Base-by-base conservation (phyloP, 768 basidiomycete genomes). In the Tylopilus felleus region DNA sequence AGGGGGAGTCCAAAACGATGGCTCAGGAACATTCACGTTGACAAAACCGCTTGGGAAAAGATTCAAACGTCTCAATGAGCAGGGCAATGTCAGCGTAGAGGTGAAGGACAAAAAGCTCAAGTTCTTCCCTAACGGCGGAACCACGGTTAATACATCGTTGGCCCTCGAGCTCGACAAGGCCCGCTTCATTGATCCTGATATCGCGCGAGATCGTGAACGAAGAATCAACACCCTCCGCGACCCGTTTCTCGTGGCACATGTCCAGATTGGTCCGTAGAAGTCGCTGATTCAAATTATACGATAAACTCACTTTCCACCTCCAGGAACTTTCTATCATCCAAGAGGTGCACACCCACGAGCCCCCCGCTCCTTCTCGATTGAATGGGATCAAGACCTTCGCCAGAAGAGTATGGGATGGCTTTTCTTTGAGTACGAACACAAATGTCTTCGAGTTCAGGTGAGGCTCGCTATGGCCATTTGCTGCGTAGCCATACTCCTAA, bases 391-490 rank as follows among this genome's bases (percentile, higher is more conserved):
- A 38, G 72, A 80, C 39, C 83, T 80, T 55, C 65, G 70, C 38
- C 56, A 61, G 8, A 57, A 74, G 40, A 76, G 80, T 33, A 74
- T 77, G 29, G 86, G 78, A 0, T 77, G 79, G 65, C 65, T 90
- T 19, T 67, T 73, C 29, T 82, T 91, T 31, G 80, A 86, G 51
- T 90, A 88, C 59, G 83, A 83, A 27, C 80, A 87, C 60, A 88
- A 85, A 69, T 62, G 80, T 16, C 77, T 92, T 33, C 79, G 80
- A 14, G 75, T 90, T 16, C 75, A 74, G 69, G 88, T 86, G 54
- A 59, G 75, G 16, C 25, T 63, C 6, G 23, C 17, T 47, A 44
- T 40, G 41, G 46, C 43, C 43, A 28, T 29, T 6, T 19, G 25
- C 22, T 31, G 22, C 25, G 12, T 23, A 21, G 31, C 21, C 8